phyloP scores from a whole-genome alignment of 129 eudicot genomes.

The Gnaphalium uliginosum region DNA sequence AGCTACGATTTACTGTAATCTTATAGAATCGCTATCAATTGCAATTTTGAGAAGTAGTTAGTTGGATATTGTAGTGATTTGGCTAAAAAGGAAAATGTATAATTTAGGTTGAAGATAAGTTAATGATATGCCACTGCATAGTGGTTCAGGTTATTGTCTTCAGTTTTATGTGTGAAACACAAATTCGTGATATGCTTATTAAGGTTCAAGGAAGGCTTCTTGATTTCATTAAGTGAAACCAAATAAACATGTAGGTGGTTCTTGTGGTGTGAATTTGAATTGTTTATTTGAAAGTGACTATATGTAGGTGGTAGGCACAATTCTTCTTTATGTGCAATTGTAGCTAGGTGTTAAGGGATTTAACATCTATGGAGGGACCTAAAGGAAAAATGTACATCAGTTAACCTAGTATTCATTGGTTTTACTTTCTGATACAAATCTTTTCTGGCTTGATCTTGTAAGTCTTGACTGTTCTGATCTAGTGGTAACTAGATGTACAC shows the following conservation, averaged over 20 bases:
- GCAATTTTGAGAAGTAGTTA: not conserved
- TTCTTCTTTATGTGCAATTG: not conserved
- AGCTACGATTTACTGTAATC: not conserved
- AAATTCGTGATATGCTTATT: not conserved
- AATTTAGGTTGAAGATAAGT: not conserved
- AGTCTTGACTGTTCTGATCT: no score
- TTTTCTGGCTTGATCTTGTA: not conserved
- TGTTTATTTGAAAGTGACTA: constrained; percentile 5
- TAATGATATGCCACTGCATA: not conserved
- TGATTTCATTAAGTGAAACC: not conserved
- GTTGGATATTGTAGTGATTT: not conserved
- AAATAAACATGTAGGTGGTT: constrained; percentile 1
- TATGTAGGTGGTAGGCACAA: not conserved
- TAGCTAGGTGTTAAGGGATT: not conserved
- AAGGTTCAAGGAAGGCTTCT: not conserved
- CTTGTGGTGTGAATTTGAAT: constrained; percentile 5
- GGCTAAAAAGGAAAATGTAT: constrained; percentile 11
- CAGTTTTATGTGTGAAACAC: not conserved
- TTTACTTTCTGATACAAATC: not conserved
- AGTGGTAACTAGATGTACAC: not conserved
- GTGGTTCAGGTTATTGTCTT: not conserved
- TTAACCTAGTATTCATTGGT: no score
- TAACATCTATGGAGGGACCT: not conserved
- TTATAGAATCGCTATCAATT: not conserved
- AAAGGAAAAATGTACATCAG: not conserved